A percentile compares a stretch with the other conserved stretches of the same genome.
Conservation (phyloP, 345 rosid genomes). For the Eutrema japonicum region DNA sequence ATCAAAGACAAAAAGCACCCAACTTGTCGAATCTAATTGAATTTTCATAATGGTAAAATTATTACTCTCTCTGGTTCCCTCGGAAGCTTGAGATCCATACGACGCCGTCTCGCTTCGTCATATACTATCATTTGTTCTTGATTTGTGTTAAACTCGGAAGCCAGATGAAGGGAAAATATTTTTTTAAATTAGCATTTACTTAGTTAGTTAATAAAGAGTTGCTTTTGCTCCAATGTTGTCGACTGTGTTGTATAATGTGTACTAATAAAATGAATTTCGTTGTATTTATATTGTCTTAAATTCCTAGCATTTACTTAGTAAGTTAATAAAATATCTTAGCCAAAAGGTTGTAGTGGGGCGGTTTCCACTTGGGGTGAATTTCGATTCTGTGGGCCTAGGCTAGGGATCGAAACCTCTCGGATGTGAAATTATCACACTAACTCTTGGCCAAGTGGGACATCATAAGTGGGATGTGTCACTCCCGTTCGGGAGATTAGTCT, state of each 20-base stretch:
- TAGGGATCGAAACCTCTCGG: too few relatives aligned
- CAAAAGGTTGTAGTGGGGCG: too few relatives aligned
- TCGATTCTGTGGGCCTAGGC: too few relatives aligned
- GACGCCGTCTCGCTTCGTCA: constrained; percentile 25
- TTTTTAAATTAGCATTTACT: not conserved
- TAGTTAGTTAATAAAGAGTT: constrained; percentile 21
- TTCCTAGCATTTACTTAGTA: too few relatives aligned
- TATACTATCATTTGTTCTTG: constrained; percentile 32
- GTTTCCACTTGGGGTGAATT: too few relatives aligned
- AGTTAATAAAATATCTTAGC: too few relatives aligned
- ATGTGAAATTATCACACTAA: too few relatives aligned
- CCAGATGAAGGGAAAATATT: constrained; percentile 6
- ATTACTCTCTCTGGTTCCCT: constrained; percentile 23
- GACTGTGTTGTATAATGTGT: constrained; percentile 28
- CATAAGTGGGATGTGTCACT: too few relatives aligned
- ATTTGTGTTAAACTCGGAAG: constrained; percentile 20
- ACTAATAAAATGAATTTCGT: constrained; percentile 16
- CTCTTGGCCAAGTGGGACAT: too few relatives aligned
- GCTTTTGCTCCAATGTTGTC: not conserved
- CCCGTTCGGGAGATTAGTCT: too few relatives aligned
- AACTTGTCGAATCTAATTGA: constrained; percentile 27
- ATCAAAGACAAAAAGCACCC: not conserved
- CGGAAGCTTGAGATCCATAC: constrained; percentile 30
- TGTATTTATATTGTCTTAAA: not conserved
- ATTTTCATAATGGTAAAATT: not conserved